Percentiles rank a stretch among this genome's conserved stretches.
phyloP scores from a whole-genome alignment of 176 grass and related monocot genomes.

The Cocos nucifera region DNA sequence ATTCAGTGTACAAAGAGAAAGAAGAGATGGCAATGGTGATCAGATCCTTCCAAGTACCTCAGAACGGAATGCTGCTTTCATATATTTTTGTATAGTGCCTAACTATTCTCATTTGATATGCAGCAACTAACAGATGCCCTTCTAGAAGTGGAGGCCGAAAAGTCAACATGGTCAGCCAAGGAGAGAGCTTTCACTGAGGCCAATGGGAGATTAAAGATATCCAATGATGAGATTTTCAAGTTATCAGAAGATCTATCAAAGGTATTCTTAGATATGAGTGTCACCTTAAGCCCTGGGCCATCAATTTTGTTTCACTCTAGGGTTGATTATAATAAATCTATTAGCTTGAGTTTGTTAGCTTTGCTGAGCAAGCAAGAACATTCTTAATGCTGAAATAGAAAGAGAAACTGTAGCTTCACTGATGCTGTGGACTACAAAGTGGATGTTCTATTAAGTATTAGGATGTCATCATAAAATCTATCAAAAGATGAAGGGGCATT shows the following conservation, averaged over 20 bases:
- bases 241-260: conserved; percentile 61
- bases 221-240: conserved; percentile 39
- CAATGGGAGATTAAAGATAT: conserved; percentile 39
- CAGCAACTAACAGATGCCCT: conserved; percentile 91
- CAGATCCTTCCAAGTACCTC: conserved; percentile 13
- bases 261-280: conserved; percentile 35
- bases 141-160: conserved; percentile 77
- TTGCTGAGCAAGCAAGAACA: no score
- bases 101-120: conserved; percentile 1
- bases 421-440: no score
- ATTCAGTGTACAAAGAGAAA: conserved; percentile 57
- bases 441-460: no score
- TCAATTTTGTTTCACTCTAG: no score
- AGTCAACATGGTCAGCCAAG: conserved; percentile 46
- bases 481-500: no score
- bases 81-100: no score
- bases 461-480: no score
- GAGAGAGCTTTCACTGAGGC: conserved; percentile 48
- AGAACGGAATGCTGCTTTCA: not conserved
- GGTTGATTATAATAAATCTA: no score
- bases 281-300: not conserved
- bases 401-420: no score
- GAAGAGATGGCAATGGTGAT: conserved; percentile 81
- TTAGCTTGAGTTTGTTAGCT: no score
- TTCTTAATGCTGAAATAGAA: no score